Conservation (phyloP, 306 rosid genomes). For the Pueraria montana region DNA sequence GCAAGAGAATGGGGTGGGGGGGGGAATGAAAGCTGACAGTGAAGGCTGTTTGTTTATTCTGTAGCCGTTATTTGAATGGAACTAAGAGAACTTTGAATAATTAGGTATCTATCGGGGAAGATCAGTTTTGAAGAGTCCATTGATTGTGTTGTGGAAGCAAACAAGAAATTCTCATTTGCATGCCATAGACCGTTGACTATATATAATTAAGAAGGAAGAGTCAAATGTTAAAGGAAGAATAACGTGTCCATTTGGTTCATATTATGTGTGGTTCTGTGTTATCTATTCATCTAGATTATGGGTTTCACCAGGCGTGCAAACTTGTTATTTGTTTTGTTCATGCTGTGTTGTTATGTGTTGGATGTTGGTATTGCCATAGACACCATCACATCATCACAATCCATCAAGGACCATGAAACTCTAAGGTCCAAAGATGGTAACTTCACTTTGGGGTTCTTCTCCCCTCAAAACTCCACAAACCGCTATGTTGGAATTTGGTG, state of each 20-base stretch:
- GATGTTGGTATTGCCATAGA: background rate
- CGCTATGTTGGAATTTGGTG: slow-evolving; percentile 62
- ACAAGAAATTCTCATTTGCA: background rate
- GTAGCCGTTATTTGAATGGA: background rate
- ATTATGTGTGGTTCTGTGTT: too few species aligned
- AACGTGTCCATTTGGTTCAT: background rate
- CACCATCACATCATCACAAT: slow-evolving; percentile 5
- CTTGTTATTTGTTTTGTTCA: background rate
- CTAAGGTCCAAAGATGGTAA: slow-evolving; percentile 18
- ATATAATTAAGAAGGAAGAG: background rate
- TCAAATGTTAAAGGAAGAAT: background rate
- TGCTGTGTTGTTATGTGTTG: background rate
- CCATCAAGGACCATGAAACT: slow-evolving; percentile 44
- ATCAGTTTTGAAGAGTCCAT: too few species aligned
- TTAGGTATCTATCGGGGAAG: background rate
- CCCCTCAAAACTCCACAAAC: slow-evolving; percentile 44
- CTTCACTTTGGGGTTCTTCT: slow-evolving; percentile 64
- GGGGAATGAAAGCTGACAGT: background rate
- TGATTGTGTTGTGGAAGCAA: too few species aligned
- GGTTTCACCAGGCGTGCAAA: background rate
- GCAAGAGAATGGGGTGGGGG: background rate
- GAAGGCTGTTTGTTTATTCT: background rate
- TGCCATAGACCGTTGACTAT: background rate
- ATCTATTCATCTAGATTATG: background rate
- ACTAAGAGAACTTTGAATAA: background rate